Evolutionary conservation across 2,329 filamentous ascomycete genomes (phyloP), one percentile per base, ranked within the genome.

Genomic region (Coccinonectria pachysandricola): DNA sequence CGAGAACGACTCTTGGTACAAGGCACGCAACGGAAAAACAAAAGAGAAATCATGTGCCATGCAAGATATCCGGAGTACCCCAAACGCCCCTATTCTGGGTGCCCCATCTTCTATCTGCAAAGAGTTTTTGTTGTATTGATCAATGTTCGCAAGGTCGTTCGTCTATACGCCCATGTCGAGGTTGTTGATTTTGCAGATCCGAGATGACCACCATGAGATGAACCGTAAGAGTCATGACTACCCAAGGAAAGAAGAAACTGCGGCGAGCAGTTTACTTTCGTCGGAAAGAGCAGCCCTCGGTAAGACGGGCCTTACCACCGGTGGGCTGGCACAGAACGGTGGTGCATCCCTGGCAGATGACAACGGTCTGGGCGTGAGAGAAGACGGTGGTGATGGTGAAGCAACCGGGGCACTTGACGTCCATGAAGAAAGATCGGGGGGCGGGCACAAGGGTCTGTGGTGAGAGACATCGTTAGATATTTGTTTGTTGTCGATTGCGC

Each of bases 311-410:
- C 78, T 98, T 98, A 59, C 91, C 91, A 78, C 91, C 91, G 52
- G 91, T 98, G 49, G 91, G 91, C 68, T 98, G 91, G 84, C 91
- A 98, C 44, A 98, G 84, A 50, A 98, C 91, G 55, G 92, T 95
- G 56, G 88, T 94, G 84, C 91, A 98, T 57, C 91, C 91, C 60
- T 86, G 86, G 81, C 91, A 98, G 76, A 96, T 92, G 66, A 98
- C 91, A 64, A 98, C 91, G 62, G 91, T 98, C 77, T 98, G 91
- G 65, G 91, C 91, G 77, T 98, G 91, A 44, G 88, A 96, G 84
- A 96, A 98, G 68, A 98, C 91, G 65, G 91, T 98, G 65, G 91
- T 98, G 78, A 98, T 98, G 66, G 87, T 95, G 81, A 96, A 98
- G 84, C 91, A 98, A 58, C 91, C 91, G 63, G 91, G 91, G 83